Evolutionary conservation across 306 rosid species (phyloP).

Genomic region (Arachis hypogaea): DNA sequence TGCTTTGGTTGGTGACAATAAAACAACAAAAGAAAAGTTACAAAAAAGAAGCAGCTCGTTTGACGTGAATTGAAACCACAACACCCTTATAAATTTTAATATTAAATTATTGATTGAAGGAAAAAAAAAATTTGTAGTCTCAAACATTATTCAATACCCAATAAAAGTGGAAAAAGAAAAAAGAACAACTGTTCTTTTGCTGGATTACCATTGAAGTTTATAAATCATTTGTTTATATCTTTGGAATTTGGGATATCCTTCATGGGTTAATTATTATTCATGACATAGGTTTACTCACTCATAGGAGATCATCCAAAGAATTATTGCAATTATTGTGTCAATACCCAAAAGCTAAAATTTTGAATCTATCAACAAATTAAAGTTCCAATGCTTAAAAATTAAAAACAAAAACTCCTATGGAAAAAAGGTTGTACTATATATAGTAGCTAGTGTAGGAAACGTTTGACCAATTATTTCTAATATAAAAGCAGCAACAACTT

Average conservation of each 20-base stretch:
- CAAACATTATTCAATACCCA: neutral
- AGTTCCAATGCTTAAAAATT: neutral
- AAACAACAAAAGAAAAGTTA: constrained; percentile 60
- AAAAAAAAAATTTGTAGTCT: neutral
- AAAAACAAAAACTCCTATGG: neutral
- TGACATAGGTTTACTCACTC: neutral
- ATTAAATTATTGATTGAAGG: no score
- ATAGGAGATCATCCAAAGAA: neutral
- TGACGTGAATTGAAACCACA: constrained; percentile 50
- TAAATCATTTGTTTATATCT: neutral
- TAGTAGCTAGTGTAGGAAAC: no score
- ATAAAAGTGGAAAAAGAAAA: neutral
- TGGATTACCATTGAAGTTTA: neutral
- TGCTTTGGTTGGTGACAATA: constrained; percentile 51
- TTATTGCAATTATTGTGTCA: no score
- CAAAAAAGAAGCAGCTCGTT: constrained; percentile 53
- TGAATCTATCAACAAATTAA: neutral
- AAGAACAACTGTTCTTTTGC: constrained; percentile 30
- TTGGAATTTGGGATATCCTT: neutral
- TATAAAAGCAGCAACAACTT: no score
- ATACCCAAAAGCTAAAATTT: no score
- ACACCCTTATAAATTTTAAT: neutral
- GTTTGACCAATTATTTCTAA: neutral
- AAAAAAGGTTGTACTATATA: neutral
- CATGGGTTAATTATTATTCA: neutral